These are phyloP conservation scores for Phycomyces blakesleeanus DNA, from an alignment of 192 early-diverging fungal genomes.

Conservation along the genomic window DNA sequence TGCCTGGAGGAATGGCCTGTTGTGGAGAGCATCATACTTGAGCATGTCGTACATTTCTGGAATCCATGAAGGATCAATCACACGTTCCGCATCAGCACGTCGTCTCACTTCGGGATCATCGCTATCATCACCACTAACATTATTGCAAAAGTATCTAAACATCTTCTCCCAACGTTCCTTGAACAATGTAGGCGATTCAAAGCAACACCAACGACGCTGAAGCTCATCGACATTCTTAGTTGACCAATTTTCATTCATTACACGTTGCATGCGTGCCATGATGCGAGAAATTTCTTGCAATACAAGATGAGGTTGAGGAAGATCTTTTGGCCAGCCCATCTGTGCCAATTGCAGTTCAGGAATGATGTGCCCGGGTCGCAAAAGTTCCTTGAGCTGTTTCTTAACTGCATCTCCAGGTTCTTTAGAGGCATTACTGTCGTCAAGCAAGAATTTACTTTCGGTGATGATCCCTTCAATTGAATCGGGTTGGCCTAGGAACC, in stretches of 20 bases:
- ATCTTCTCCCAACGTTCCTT: constrained; percentile 96
- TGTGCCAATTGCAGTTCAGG: constrained; percentile 12
- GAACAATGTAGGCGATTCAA: constrained; percentile 80
- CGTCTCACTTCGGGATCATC: constrained; percentile 14
- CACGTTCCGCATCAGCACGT: constrained; percentile 5
- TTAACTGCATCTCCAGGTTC: constrained; percentile 89
- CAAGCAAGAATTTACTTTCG: constrained; percentile 88
- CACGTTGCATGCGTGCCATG: constrained; percentile 60
- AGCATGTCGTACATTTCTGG: constrained; percentile 93
- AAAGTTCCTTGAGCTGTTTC: constrained; percentile 51
- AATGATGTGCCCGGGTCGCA: constrained; percentile 23
- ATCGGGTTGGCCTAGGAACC: constrained; percentile 58
- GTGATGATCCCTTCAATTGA: constrained; percentile 58
- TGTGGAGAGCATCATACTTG: constrained; percentile 96
- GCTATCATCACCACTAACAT: constrained; percentile 6
- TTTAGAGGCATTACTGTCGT: constrained; percentile 92
- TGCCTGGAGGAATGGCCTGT: constrained; percentile 77
- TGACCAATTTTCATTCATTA: constrained; percentile 78
- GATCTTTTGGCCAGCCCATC: constrained; percentile 23
- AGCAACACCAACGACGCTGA: constrained; percentile 89
- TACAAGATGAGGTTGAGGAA: constrained; percentile 38
- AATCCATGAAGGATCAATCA: constrained; percentile 68
- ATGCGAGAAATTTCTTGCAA: constrained; percentile 67
- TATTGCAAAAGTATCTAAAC: constrained; percentile 76
- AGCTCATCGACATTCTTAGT: constrained; percentile 50